Conservation (phyloP, 306 rosid species). For the Prunus armeniaca region DNA sequence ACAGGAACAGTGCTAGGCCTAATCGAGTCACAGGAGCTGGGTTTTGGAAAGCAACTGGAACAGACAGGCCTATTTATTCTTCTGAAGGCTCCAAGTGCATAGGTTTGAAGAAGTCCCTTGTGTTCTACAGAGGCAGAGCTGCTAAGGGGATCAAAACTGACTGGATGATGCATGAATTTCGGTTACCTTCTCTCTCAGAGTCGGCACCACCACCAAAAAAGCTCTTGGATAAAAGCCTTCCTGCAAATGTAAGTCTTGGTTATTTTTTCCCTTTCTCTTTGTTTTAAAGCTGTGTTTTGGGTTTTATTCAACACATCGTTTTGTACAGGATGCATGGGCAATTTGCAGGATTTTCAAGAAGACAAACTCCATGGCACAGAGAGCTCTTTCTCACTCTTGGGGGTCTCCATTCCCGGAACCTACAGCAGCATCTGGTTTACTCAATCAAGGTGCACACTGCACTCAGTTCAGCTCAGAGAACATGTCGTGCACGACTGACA, state of each 20-base stretch:
- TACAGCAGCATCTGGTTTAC: constrained; percentile 33
- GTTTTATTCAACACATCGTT: neutral
- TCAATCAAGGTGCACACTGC: constrained; percentile 34
- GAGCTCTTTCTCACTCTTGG: constrained; percentile 64
- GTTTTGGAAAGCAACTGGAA: constrained; percentile 91
- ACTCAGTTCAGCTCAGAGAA: constrained; percentile 38
- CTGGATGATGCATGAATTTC: constrained; percentile 95
- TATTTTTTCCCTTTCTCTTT: neutral
- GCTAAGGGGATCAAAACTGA: constrained; percentile 77
- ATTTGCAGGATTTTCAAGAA: constrained; percentile 87
- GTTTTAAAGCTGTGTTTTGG: neutral
- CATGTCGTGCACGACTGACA: constrained; percentile 44
- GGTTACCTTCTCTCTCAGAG: constrained; percentile 48
- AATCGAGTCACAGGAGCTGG: constrained; percentile 76
- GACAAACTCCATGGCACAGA: constrained; percentile 63
- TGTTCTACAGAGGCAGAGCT: constrained; percentile 79
- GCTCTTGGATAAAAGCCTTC: constrained; percentile 44
- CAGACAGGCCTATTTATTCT: constrained; percentile 72
- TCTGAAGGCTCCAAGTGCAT: constrained; percentile 61
- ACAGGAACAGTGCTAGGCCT: constrained; percentile 70
- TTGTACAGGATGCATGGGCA: constrained; percentile 82
- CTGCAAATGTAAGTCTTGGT: constrained; percentile 45
- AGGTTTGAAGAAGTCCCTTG: constrained; percentile 84
- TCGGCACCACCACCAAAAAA: constrained; percentile 43
- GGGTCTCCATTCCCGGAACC: constrained; percentile 44